These are phyloP conservation scores for Volutella citrinella DNA, from an alignment of 2,329 filamentous ascomycete species.

Conservation along the genomic window DNA sequence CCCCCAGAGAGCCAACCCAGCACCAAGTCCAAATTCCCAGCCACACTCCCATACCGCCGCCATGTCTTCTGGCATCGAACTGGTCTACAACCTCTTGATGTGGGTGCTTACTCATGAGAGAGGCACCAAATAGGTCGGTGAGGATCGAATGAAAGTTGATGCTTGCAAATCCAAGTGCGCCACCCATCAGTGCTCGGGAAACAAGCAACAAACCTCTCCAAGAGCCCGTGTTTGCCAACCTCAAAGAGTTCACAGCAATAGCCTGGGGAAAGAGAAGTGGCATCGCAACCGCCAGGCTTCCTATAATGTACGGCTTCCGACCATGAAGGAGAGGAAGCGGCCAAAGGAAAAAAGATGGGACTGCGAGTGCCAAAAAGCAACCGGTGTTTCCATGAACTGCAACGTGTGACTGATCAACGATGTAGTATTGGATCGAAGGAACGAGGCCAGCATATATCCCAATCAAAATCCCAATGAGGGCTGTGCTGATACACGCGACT, in stretches of 20 bases:
- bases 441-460: slow-evolving; percentile 78
- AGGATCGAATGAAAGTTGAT: slow-evolving; percentile 73
- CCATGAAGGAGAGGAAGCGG: slow-evolving; percentile 73
- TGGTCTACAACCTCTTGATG: slow-evolving; percentile 68
- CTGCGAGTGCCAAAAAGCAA: slow-evolving; percentile 67
- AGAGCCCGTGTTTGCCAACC: slow-evolving; percentile 52
- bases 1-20: slow-evolving; percentile 66
- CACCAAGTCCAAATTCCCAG: slow-evolving; percentile 76
- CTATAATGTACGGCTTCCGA: slow-evolving; percentile 72
- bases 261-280: slow-evolving; percentile 76
- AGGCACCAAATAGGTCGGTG: slow-evolving; percentile 73
- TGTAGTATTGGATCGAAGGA: slow-evolving; percentile 74
- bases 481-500: slow-evolving; percentile 70
- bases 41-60: slow-evolving; percentile 79
- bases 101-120: slow-evolving; percentile 67
- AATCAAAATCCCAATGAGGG: slow-evolving; percentile 65
- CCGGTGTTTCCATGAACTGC: slow-evolving; percentile 71
- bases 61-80: slow-evolving; percentile 69
- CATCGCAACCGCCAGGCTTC: slow-evolving; percentile 65
- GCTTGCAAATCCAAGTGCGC: slow-evolving; percentile 69
- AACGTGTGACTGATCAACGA: slow-evolving; percentile 65
- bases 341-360: slow-evolving; percentile 71
- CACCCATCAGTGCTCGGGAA: slow-evolving; percentile 63
- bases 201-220: slow-evolving; percentile 62
- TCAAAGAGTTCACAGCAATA: slow-evolving; percentile 55